Evolutionary conservation across 2,329 filamentous ascomycete species (phyloP), one percentile per base, ranked within the genome.

Genomic region (Aspergillus nomiae): DNA sequence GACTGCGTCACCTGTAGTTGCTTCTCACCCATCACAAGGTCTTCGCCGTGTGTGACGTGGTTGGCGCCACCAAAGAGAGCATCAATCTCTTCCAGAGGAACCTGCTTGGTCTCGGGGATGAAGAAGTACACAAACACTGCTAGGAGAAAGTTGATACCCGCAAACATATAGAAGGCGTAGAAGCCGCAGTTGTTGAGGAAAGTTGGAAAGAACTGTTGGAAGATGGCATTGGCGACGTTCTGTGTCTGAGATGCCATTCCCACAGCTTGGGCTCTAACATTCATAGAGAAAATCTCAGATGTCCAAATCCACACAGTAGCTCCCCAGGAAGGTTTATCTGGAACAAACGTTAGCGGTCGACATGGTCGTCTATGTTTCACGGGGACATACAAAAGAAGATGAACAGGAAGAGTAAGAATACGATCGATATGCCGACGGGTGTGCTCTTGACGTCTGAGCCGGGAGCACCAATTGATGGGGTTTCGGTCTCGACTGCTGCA

Each of bases 301-400:
- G 88, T 90, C 85, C 86, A 90, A 73, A 90, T 90, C 88, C 89
- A 91, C 21, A 87, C 86, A 5, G 87, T 90, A 2, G 88, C 88
- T 57, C 88, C 88, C 87, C 88, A 90, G 0, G 86, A 88, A 4
- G 88, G 88, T 73, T 90, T 91, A 78, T 90, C 81, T 83, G 51
- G 16, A 48, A 7, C 11, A n/a, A 34, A 34, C 63, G 66, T 79
- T 72, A 76, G 72, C 36, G 21, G 30, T 26, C 14, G 60, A 61
- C 16, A 36, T 61, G n/a, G 53, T 63, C 62, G 21, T 68, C 53
- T 21, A 46, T 30, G 4, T 10, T 46, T 7, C 30, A 36, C 2
- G 34, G 28, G 16, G 14, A 65, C 68, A 69, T 56, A 75, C 71
- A 76, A 72, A 81, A 80, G 74, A 83, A 77, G 34, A 87, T 86